Percentiles rank a stretch among this genome's conserved stretches.
These are phyloP conservation scores for Silybum marianum DNA, from an alignment of 129 eudicot genomes.

Conservation along the genomic window DNA sequence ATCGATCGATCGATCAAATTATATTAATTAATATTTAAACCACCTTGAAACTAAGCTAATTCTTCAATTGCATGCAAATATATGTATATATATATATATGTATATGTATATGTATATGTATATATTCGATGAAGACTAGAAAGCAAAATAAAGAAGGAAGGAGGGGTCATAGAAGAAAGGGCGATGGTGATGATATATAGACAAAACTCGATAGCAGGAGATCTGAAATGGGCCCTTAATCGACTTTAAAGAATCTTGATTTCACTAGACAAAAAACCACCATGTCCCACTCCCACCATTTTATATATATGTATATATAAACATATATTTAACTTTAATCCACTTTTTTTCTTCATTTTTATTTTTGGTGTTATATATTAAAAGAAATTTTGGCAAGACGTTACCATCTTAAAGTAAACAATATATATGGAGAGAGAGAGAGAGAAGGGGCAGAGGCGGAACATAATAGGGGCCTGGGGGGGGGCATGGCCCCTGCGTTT, in stretches of 20 bases:
- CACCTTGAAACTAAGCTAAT: neutral
- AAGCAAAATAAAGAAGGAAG: slow-evolving; percentile 2
- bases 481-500: too few species aligned
- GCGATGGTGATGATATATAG: slow-evolving; percentile 46
- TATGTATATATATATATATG: neutral
- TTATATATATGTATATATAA: neutral
- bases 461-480: too few species aligned
- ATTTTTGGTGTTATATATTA: neutral
- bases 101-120: neutral
- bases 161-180: slow-evolving; percentile 40
- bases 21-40: neutral
- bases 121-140: neutral
- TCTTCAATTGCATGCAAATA: slow-evolving; percentile 23
- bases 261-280: slow-evolving; percentile 45
- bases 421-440: neutral
- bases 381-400: slow-evolving; percentile 6
- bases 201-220: slow-evolving; percentile 40
- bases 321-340: neutral
- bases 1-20: neutral
- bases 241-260: slow-evolving; percentile 28
- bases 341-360: neutral
- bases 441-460: too few species aligned
- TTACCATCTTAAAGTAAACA: slow-evolving; percentile 13
- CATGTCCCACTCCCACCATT: slow-evolving; percentile 30
- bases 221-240: slow-evolving; percentile 52